phyloP scores from a whole-genome alignment of 2,329 filamentous ascomycete genomes.

The Alternaria dauci region DNA sequence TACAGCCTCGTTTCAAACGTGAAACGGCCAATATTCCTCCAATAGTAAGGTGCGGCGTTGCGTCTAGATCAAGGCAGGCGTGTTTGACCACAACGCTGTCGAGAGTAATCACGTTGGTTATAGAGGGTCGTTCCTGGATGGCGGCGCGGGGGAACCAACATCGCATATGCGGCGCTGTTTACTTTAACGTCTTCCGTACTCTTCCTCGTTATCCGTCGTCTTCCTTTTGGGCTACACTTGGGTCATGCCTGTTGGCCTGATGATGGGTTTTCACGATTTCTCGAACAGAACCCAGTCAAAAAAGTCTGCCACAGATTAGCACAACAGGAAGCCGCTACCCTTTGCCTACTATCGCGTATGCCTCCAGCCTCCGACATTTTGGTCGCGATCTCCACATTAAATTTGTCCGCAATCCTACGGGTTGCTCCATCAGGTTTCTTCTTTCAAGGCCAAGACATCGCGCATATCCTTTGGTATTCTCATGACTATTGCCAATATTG shows the following conservation, averaged over 20 bases:
- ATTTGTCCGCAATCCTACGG: background rate
- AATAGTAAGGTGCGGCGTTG: conserved; percentile 23
- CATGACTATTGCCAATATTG: background rate
- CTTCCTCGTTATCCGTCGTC: conserved; percentile 3
- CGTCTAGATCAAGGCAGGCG: conserved; percentile 16
- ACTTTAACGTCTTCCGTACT: background rate
- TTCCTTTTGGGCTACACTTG: background rate
- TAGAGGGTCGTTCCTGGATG: background rate
- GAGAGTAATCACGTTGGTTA: conserved; percentile 11
- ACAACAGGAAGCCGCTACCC: background rate
- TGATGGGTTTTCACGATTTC: background rate
- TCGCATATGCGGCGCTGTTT: background rate
- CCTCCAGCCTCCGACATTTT: background rate
- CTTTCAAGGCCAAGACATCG: background rate
- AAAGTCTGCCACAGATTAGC: background rate
- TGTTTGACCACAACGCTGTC: conserved; percentile 18
- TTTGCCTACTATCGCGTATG: background rate
- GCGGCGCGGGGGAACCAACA: background rate
- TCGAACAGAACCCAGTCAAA: background rate
- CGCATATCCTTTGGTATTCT: background rate
- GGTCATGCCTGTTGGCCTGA: background rate
- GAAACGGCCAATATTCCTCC: conserved; percentile 33
- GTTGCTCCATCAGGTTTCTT: background rate
- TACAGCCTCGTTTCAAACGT: conserved; percentile 27
- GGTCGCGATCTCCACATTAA: background rate